These are phyloP conservation scores for Ogataea chonburiensis DNA, from an alignment of 805 yeast species.

Conservation along the genomic window DNA sequence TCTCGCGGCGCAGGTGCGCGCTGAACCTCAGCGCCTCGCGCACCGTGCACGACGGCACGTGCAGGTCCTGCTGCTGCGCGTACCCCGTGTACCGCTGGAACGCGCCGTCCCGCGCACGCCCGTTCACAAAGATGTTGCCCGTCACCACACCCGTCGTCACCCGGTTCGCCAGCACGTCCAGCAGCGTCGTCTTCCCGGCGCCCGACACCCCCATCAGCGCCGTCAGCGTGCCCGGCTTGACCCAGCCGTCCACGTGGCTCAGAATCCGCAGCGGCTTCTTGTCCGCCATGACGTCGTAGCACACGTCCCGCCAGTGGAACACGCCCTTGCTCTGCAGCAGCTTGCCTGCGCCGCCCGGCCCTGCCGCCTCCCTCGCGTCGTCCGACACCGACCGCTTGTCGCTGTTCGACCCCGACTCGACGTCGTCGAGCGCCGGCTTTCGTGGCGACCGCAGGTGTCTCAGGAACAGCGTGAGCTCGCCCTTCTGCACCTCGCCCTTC, in stretches of 20 bases:
- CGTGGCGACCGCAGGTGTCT: constrained; percentile 40
- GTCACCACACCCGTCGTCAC: constrained; percentile 51
- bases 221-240: constrained; percentile 74
- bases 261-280: constrained; percentile 54
- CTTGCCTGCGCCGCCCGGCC: constrained; percentile 2
- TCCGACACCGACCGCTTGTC: background rate
- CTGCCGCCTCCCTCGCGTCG: background rate
- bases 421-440: constrained; percentile 23
- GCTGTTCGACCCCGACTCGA: constrained; percentile 18
- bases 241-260: constrained; percentile 71
- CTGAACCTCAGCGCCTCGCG: constrained; percentile 49
- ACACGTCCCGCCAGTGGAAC: constrained; percentile 72
- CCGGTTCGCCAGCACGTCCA: constrained; percentile 50
- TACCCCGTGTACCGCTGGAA: constrained; percentile 52
- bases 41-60: constrained; percentile 46
- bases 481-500: constrained; percentile 59
- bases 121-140: constrained; percentile 55
- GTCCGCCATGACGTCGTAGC: constrained; percentile 62
- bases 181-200: constrained; percentile 55
- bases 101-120: constrained; percentile 42
- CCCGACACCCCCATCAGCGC: constrained; percentile 65
- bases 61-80: constrained; percentile 57
- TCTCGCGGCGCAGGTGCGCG: constrained; percentile 45
- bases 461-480: constrained; percentile 62
- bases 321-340: constrained; percentile 38